These are phyloP conservation scores for Stellera chamaejasme DNA, from an alignment of 345 rosid species.

Conservation along the genomic window DNA sequence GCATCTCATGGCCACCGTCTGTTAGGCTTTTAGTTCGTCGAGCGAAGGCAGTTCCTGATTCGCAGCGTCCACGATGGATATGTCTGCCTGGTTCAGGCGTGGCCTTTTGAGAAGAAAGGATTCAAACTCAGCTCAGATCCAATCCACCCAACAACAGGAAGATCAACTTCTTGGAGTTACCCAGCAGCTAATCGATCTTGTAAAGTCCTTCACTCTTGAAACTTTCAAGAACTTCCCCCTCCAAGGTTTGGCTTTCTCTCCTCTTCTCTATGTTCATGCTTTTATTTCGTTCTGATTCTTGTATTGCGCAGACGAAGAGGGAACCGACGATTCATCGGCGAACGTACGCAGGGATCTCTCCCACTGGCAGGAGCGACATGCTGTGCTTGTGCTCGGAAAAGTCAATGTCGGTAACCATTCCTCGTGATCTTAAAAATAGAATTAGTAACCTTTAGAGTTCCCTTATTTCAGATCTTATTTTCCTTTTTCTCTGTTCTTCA, in stretches of 20 bases:
- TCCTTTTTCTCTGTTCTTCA: conserved; percentile 14
- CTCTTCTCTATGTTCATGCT: not conserved
- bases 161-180: conserved; percentile 58
- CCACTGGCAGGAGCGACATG: conserved; percentile 81
- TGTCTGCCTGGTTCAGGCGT: conserved; percentile 58
- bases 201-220: conserved; percentile 59
- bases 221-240: conserved; percentile 69
- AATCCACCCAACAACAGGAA: conserved; percentile 8
- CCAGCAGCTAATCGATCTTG: conserved; percentile 42
- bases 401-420: conserved; percentile 34
- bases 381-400: conserved; percentile 49
- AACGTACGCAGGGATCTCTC: conserved; percentile 59
- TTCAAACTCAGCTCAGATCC: conserved; percentile 8
- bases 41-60: too few relatives aligned
- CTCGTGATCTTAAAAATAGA: too few relatives aligned
- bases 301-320: conserved; percentile 35
- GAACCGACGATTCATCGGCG: conserved; percentile 22
- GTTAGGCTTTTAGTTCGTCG: too few relatives aligned
- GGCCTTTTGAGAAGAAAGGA: conserved; percentile 20
- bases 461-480: not conserved
- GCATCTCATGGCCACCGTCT: too few relatives aligned
- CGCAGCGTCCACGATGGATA: conserved; percentile 24
- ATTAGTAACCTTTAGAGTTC: not conserved
- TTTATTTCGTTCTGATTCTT: not conserved
- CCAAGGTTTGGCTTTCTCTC: conserved; percentile 26